Percentiles rank a stretch among this genome's conserved stretches.
Evolutionary conservation across 2,329 filamentous ascomycete genomes (phyloP).

Genomic region (Ceratocystis destructans): DNA sequence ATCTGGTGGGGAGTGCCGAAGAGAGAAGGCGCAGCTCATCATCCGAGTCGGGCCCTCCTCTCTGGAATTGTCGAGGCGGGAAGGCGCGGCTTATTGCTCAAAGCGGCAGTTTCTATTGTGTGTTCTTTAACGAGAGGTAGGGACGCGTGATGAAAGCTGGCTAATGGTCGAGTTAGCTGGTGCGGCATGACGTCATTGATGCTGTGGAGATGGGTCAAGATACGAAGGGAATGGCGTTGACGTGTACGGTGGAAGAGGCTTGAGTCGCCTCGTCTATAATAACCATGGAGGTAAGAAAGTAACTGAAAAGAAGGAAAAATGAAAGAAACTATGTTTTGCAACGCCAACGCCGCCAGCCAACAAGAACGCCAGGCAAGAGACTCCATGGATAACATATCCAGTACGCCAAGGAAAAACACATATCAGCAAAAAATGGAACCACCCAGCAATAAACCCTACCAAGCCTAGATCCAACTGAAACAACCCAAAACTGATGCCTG

Average conservation of each 20-base stretch:
- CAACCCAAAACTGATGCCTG: too few relatives aligned
- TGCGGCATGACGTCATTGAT: background rate
- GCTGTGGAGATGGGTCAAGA: background rate
- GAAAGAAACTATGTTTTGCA: background rate
- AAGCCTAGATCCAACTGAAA: too few relatives aligned
- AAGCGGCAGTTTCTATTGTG: background rate
- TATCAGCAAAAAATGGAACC: background rate
- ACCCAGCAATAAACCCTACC: background rate
- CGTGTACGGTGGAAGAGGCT: background rate
- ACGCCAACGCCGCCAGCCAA: background rate
- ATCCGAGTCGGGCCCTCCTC: background rate
- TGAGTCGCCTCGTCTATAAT: background rate
- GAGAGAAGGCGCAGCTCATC: background rate
- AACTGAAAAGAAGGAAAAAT: background rate
- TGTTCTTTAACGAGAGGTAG: background rate
- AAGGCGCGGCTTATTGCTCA: background rate
- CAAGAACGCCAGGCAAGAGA: background rate
- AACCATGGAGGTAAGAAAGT: too few relatives aligned
- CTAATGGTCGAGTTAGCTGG: background rate
- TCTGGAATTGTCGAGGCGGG: background rate
- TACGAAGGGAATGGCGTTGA: background rate
- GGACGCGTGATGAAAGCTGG: background rate
- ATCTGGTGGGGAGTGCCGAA: background rate
- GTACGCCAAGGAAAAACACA: too few relatives aligned
- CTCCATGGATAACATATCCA: background rate